Base-by-base conservation (phyloP, 2,329 filamentous ascomycete genomes). In the Ophiocordyceps australis region DNA sequence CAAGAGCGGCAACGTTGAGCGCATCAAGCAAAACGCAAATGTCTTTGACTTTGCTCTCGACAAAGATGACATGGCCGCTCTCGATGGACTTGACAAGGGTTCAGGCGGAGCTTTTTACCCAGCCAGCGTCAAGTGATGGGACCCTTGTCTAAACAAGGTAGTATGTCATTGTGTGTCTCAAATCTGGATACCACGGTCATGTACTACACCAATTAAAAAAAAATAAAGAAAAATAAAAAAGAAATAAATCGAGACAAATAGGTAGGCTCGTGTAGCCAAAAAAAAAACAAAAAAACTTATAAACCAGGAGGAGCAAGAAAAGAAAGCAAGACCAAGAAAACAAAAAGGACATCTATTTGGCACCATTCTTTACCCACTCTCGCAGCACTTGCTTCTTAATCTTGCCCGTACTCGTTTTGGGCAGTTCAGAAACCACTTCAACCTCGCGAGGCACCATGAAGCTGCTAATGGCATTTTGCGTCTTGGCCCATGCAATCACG, bases 321-420 rank as follows among this genome's bases (percentile, higher is more conserved):
- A 19, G 17, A 7, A 7, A 10, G 17, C 7, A 19, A 7, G 10
- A 19, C 10, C 17, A 19, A 19, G 4, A 5, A 22, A n/a, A 22
- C 7, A 22, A 22, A 22, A 22, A 3, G 4, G 5, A 4, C 25
- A 10, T n/a, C 9, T 13, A 9, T 9, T 11, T 5, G 12, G 17
- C 17, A 19, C 17, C 26, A 25, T 38, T 38, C 36, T 45, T 48
- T 3, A 78, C 79, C 86, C 85, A 93, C 38, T 81, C 76, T 32
- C 89, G 59, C 28, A 98, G 50, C 6, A 92, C 69, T 41, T 93
- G 95, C 69, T 98, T 98, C 65, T 82, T 75, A 32, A 95, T 65
- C 63, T 98, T 98, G 4, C 89, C 89, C 1, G 89, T 98, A 49
- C 79, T 89, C 16, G 89, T 98, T 65, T 98, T 98, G 8, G 89